Conservation (phyloP, 164 flowering plant genomes). For the Aristolochia contorta region DNA sequence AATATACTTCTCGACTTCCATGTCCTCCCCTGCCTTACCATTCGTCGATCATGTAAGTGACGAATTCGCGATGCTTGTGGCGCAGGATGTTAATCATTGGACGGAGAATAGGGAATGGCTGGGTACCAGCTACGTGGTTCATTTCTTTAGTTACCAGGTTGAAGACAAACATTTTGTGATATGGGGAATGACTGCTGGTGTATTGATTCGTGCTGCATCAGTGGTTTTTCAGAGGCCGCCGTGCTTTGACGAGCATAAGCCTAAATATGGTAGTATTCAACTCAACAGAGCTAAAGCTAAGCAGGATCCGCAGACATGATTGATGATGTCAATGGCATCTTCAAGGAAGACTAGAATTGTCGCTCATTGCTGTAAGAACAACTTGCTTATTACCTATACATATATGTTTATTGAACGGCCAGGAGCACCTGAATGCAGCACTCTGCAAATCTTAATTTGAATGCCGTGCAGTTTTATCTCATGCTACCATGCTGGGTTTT, state of each 20-base stretch:
- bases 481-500: too few relatives aligned
- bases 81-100: constrained; percentile 68
- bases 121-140: constrained; percentile 58
- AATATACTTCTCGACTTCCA: not conserved
- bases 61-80: not conserved
- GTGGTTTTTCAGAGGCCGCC: constrained; percentile 71
- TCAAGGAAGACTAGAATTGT: too few relatives aligned
- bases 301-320: constrained; percentile 1
- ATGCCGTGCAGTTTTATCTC: too few relatives aligned
- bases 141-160: constrained; percentile 58
- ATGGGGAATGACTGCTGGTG: constrained; percentile 89
- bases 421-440: too few relatives aligned
- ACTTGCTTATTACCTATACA: too few relatives aligned
- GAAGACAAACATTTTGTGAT: constrained; percentile 44
- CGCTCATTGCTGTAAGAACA: too few relatives aligned
- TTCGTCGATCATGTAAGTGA: not conserved
- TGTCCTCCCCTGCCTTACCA: not conserved
- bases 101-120: constrained; percentile 66
- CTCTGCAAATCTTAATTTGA: too few relatives aligned
- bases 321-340: not conserved
- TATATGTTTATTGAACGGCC: too few relatives aligned
- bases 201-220: constrained; percentile 80
- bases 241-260: constrained; percentile 56
- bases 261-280: constrained; percentile 17
- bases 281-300: too few relatives aligned